phyloP scores from a whole-genome alignment of 2,329 filamentous ascomycete genomes.

The Diaporthe citrichinensis region DNA sequence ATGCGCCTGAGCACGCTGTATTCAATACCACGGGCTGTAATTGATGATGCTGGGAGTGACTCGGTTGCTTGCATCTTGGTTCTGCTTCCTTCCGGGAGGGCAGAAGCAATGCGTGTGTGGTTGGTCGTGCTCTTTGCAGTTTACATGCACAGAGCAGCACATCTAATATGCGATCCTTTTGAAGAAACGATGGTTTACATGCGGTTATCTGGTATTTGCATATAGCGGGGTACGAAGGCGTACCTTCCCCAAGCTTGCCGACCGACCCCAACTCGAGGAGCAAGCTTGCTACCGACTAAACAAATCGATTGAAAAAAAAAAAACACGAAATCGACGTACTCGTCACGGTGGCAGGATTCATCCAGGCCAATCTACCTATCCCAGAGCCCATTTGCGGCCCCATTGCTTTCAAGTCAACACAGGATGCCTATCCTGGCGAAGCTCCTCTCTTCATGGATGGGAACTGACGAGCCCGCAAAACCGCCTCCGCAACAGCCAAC shows the following conservation, averaged over 20 bases:
- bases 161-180: not conserved
- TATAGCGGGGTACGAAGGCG: not conserved
- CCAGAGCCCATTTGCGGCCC: not conserved
- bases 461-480: conserved; percentile 28
- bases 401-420: not conserved
- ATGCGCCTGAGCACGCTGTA: not conserved
- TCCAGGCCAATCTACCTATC: not conserved
- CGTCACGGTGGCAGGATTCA: not conserved
- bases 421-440: conserved; percentile 32
- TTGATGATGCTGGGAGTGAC: not conserved
- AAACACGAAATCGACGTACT: not conserved
- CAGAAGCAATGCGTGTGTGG: not conserved
- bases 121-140: not conserved
- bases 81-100: not conserved
- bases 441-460: conserved; percentile 33
- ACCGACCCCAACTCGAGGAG: not conserved
- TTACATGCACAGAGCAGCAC: not conserved
- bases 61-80: not conserved
- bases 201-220: not conserved
- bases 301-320: not conserved
- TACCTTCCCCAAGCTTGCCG: not conserved
- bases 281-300: not conserved
- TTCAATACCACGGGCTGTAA: not conserved
- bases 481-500: conserved; percentile 8
- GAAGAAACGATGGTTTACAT: not conserved